Evolutionary conservation across 306 rosid species (phyloP), one percentile per base, ranked within the genome.

Genomic region (Corylus avellana): DNA sequence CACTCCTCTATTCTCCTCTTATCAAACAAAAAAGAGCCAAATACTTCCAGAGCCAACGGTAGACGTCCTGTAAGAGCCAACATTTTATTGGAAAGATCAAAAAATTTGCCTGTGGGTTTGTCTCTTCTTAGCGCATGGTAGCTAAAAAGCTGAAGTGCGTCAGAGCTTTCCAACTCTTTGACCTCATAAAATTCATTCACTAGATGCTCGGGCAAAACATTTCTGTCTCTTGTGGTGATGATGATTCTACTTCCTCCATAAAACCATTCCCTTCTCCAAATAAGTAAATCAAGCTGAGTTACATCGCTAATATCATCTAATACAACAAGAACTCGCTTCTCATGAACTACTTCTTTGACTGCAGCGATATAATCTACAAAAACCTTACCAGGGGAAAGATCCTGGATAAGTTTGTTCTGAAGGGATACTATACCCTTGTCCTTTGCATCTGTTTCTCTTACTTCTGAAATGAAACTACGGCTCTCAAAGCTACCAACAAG

Each of bases 31-130:
- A 64, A 56, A 5, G 91, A 88, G 9, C 92, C 95, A 64, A 88
- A 84, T 12, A 88, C 86, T 80, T 91, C 91, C 71, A 91, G 12
- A 25, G 95, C 92, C 82, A 91, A 59, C 8, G 94, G 94, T 29
- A 91, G 44, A 13, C 87, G 77, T 61, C 90, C 87, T 7, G 92
- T 87, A 4, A 84, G 81, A 27, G 70, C 55, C 70, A 90, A 88
- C 69, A 87, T 90, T 68, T 87, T 37, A 13, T 79, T 13, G 4
- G 88, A 84, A 14, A 85, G 37, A 1, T 70, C 17, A 27, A n/a
- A 1, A 48, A 81, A 84, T 5, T 13, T 58, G 0, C 58, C 79
- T n/a, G 81, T 66, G 3, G 93, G 97, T 3, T 39, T 57, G n/a
- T 76, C 82, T 81, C 74, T 87, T 82, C 87, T 70, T 13, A 83